phyloP scores from a whole-genome alignment of 202 grass and related monocot genomes.

The Tripidium arundinaceum region DNA sequence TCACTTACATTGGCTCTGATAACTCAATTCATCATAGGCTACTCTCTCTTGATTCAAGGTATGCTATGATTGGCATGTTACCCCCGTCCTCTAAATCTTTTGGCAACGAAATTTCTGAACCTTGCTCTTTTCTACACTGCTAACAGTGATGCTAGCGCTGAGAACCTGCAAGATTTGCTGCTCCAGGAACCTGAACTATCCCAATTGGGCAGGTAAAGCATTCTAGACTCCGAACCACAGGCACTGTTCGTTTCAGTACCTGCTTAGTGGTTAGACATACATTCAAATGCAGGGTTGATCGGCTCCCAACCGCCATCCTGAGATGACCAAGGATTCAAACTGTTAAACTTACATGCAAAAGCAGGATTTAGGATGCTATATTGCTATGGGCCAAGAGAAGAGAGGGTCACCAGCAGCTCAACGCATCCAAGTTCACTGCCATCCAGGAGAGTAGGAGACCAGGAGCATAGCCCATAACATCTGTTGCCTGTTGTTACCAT shows the following conservation, averaged over 20 bases:
- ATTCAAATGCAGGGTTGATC: conserved; percentile 51
- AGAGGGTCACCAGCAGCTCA: neutral
- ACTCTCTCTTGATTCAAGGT: conserved; percentile 69
- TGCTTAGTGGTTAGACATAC: neutral
- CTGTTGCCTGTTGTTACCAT: neutral
- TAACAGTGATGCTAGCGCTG: conserved; percentile 40
- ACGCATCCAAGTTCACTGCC: neutral
- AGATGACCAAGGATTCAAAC: neutral
- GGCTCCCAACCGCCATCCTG: conserved; percentile 4
- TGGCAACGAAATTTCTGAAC: conserved; percentile 8
- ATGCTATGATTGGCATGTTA: neutral
- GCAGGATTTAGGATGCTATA: neutral
- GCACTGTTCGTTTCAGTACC: neutral
- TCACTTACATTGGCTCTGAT: conserved; percentile 63
- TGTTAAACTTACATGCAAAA: neutral
- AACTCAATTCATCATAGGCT: conserved; percentile 66
- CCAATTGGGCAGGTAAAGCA: conserved; percentile 58
- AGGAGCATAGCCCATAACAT: neutral
- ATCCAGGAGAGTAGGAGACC: too few species aligned
- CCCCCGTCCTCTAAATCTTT: neutral
- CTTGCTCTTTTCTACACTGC: conserved; percentile 17
- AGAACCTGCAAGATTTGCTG: conserved; percentile 72
- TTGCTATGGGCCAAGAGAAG: neutral
- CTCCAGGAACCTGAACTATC: conserved; percentile 75
- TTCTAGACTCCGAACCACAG: neutral